Evolutionary conservation across 331 rosid genomes (phyloP), one percentile per base, ranked within the genome.

Genomic region (Rosa hybrid): DNA sequence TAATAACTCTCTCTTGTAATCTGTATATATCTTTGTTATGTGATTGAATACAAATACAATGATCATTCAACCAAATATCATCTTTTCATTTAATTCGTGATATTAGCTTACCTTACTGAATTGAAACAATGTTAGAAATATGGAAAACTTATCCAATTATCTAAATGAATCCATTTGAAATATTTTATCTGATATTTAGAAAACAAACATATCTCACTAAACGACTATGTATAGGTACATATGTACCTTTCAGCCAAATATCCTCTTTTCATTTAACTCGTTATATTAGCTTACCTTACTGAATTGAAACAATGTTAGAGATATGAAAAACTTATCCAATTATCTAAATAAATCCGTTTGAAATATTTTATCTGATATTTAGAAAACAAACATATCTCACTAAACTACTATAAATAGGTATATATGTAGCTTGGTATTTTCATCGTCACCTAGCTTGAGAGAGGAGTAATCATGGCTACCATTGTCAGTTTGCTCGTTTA

Each of bases 401-500:
- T 59, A 9, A 4, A 60, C 69, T 63, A 63, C 18, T 63, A 25
- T 21, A 60, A 1, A 60, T 68, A 11, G 8, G 16, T 39, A 18
- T 68, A 38, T 6, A 3, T 4, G 25, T 39, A 27, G 69, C 1
- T 30, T 6, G 10, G 10, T 72, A 17, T 74, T 71, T 10, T 21
- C 59, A 13, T 46, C 4, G 3, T 0, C 45, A 53, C 8, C 14
- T 60, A 59, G 34, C 34, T 59, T 57, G 56, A 12, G 0, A 30
- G n/a, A 64, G 44, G 14, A 44, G 10, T 44, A 44, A 54, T 41
- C 78, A 74, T 74, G 78, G 14, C 51, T 38, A 74, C 2, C 53
- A 6, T 74, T 54, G 78, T 12, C 41, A 57, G 13, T 38, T n/a
- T 75, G 45, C 78, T 75, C 20, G n/a, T 75, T 38, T 39, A 5